Percentiles rank a stretch among this genome's conserved stretches.
Conservation (phyloP, 1,139 yeast genomes). For the Suhomyces chickasaworum region DNA sequence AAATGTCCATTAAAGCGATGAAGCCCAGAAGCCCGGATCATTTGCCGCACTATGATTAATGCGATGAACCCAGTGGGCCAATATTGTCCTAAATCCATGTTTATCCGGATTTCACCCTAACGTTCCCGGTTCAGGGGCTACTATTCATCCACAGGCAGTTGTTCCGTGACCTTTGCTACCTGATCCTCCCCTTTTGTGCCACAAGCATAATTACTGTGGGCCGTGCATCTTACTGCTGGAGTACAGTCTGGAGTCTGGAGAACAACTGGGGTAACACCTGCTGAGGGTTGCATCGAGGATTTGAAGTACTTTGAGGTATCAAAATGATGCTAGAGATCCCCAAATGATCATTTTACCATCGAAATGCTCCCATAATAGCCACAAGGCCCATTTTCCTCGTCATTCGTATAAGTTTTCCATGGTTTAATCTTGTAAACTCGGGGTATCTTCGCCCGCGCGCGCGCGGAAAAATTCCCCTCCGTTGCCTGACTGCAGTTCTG, state of each 20-base stretch:
- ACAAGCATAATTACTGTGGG: not conserved
- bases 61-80: not conserved
- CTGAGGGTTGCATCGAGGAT: not conserved
- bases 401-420: no score
- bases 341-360: not conserved
- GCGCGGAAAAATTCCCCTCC: conserved; percentile 4
- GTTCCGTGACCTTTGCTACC: not conserved
- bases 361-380: not conserved
- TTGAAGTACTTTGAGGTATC: not conserved
- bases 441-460: conserved; percentile 5
- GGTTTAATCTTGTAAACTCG: not conserved
- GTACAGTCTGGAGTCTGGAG: conserved; percentile 1
- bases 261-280: conserved; percentile 1
- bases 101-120: not conserved
- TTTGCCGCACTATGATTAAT: not conserved
- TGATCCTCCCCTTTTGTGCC: not conserved
- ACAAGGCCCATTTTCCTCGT: no score
- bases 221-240: not conserved
- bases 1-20: not conserved
- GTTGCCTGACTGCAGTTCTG: not conserved
- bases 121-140: not conserved
- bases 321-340: not conserved
- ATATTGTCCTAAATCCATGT: not conserved
- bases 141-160: not conserved
- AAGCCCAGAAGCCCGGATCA: conserved; percentile 1